Evolutionary conservation across 805 yeast genomes (phyloP).

Genomic region (Metschnikowia similis): DNA sequence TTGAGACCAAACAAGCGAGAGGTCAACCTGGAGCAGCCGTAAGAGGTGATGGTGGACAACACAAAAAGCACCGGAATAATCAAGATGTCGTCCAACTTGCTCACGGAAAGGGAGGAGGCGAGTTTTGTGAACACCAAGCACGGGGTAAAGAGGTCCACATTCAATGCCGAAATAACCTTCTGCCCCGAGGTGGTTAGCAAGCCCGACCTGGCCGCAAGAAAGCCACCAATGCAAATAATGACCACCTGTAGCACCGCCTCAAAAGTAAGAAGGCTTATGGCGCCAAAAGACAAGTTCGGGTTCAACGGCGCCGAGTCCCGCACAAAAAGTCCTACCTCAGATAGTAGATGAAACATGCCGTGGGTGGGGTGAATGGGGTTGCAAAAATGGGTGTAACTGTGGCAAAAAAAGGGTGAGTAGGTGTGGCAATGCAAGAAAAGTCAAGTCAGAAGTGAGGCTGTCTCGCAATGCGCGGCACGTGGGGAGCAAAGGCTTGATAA

Average conservation of each 20-base stretch:
- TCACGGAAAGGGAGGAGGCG: conserved; percentile 61
- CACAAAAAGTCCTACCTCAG: background rate
- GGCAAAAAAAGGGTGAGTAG: background rate
- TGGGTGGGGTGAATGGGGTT: no score
- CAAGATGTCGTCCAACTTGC: conserved; percentile 74
- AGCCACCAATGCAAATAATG: conserved; percentile 80
- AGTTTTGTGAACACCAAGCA: conserved; percentile 86
- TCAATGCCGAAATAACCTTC: conserved; percentile 67
- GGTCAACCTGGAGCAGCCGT: conserved; percentile 53
- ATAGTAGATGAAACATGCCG: conserved; percentile 8
- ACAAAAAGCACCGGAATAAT: conserved; percentile 82
- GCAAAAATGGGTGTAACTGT: no score
- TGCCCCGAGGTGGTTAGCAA: conserved; percentile 70
- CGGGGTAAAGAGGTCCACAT: conserved; percentile 92
- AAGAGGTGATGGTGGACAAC: conserved; percentile 77
- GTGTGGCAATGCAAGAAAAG: background rate
- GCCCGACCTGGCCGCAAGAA: conserved; percentile 72
- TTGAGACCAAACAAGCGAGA: conserved; percentile 55
- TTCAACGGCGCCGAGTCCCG: conserved; percentile 7
- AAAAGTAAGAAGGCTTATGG: conserved; percentile 66
- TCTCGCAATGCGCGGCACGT: conserved; percentile 3
- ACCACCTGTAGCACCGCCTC: conserved; percentile 92
- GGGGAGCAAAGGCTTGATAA: conserved; percentile 2
- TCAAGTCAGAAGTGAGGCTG: background rate
- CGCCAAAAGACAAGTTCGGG: conserved; percentile 32